Evolutionary conservation across 2,329 filamentous ascomycete species (phyloP).

Genomic region (Penicillium hesseltinei): DNA sequence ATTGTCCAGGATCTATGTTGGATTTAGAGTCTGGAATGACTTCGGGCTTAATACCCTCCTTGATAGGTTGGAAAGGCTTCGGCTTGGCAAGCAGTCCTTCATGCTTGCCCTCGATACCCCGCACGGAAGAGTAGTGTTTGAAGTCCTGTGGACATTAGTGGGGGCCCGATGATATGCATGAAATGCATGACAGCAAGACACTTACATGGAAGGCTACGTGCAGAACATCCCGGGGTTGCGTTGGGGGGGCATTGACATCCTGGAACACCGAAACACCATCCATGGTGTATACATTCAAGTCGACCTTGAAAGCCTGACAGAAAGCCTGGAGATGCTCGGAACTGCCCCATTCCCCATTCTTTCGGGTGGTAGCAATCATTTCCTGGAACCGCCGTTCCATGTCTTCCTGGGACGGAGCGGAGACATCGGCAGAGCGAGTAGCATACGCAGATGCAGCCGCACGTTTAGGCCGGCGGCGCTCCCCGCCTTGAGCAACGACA

Average conservation of each 20-base stretch:
- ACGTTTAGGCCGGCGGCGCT: slow-evolving; percentile 58
- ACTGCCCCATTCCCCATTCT: slow-evolving; percentile 62
- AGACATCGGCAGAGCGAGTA: slow-evolving; percentile 45
- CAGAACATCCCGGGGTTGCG: slow-evolving; percentile 40
- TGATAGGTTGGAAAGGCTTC: slow-evolving; percentile 33
- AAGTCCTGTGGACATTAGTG: slow-evolving; percentile 49
- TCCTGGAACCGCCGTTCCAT: slow-evolving; percentile 58
- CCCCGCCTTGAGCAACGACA: slow-evolving; percentile 56
- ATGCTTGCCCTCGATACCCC: slow-evolving; percentile 59
- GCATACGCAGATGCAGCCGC: slow-evolving; percentile 45
- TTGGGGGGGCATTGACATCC: slow-evolving; percentile 43
- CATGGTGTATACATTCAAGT: slow-evolving; percentile 60
- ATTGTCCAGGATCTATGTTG: neutral
- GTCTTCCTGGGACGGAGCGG: slow-evolving; percentile 49
- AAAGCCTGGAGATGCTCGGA: slow-evolving; percentile 68
- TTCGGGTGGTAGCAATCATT: slow-evolving; percentile 60
- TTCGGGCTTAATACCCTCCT: slow-evolving; percentile 9
- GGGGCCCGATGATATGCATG: neutral
- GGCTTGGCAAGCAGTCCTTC: slow-evolving; percentile 48
- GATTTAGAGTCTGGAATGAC: slow-evolving; percentile 10
- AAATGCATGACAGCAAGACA: slow-evolving; percentile 10
- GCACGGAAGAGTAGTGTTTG: slow-evolving; percentile 67
- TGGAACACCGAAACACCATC: slow-evolving; percentile 45
- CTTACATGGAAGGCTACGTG: slow-evolving; percentile 65
- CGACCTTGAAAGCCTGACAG: slow-evolving; percentile 58